phyloP scores from a whole-genome alignment of 2,329 filamentous ascomycete species.

The Clonostachys rosea region DNA sequence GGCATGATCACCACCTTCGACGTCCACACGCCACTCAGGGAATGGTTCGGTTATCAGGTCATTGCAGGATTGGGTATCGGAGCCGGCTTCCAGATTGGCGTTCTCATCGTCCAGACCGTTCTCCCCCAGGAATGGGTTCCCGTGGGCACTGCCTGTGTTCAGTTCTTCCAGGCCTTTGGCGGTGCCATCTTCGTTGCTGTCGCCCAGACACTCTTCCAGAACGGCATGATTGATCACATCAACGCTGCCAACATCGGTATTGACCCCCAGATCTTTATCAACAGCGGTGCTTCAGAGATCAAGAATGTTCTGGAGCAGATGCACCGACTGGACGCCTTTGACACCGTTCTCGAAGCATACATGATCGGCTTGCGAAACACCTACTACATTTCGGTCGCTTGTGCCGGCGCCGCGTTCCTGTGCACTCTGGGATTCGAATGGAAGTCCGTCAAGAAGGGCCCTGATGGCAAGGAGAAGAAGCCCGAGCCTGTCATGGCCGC shows the following conservation, averaged over 20 bases:
- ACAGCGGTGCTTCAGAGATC: conserved; percentile 38
- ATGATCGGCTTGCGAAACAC: conserved; percentile 42
- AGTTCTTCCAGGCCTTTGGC: conserved; percentile 37
- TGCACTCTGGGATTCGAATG: conserved; percentile 38
- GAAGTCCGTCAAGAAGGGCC: conserved; percentile 47
- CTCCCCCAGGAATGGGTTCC: conserved; percentile 15
- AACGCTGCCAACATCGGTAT: conserved; percentile 20
- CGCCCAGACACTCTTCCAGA: conserved; percentile 11
- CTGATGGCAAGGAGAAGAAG: conserved; percentile 15
- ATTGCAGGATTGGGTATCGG: conserved; percentile 49
- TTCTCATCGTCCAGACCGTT: conserved; percentile 47
- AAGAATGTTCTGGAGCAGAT: conserved; percentile 33
- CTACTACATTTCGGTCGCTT: conserved; percentile 46
- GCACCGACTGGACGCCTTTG: conserved; percentile 31
- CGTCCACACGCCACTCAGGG: conserved; percentile 34
- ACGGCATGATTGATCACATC: conserved; percentile 5
- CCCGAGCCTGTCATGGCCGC: conserved; percentile 14
- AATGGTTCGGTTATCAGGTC: conserved; percentile 57
- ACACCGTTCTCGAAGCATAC: conserved; percentile 40
- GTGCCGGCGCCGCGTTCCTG: conserved; percentile 39
- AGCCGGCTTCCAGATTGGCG: conserved; percentile 39
- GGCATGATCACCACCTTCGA: conserved; percentile 51
- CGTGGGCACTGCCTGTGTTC: conserved; percentile 7
- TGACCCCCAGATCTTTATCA: conserved; percentile 6
- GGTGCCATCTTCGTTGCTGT: conserved; percentile 16